Conservation (phyloP, 768 basidiomycete species). For the Pleurotus djamor region DNA sequence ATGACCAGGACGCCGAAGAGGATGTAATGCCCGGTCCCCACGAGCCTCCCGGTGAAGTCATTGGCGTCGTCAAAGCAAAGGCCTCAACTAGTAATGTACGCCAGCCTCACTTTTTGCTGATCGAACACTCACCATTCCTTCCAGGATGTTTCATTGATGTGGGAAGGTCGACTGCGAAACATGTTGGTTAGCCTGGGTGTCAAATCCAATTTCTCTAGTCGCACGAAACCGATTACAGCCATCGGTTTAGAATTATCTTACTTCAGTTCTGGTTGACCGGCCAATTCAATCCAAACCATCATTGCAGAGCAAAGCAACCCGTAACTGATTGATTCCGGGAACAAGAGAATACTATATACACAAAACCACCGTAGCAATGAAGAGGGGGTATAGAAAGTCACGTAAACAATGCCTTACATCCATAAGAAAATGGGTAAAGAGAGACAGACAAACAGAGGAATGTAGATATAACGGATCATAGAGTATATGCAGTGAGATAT, state of each 20-base stretch:
- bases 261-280: constrained; percentile 60
- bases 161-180: constrained; percentile 91
- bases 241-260: constrained; percentile 94
- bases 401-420: background rate
- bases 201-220: constrained; percentile 84
- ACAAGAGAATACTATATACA: too few species aligned
- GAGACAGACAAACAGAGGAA: background rate
- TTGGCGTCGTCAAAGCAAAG: constrained; percentile 86
- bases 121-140: background rate
- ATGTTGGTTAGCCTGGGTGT: constrained; percentile 90
- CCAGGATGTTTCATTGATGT: constrained; percentile 87
- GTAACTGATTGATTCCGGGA: too few species aligned
- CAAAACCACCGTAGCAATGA: too few species aligned
- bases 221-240: constrained; percentile 84
- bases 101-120: constrained; percentile 4
- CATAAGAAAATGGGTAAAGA: background rate
- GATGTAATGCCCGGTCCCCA: constrained; percentile 1
- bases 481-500: constrained; percentile 3
- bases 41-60: constrained; percentile 37
- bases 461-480: background rate
- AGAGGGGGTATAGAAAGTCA: constrained; percentile 1
- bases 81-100: constrained; percentile 88
- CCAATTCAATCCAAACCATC: background rate
- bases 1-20: constrained; percentile 9
- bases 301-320: background rate